Conservation (phyloP, 345 rosid species). For the Ricinus communis region DNA sequence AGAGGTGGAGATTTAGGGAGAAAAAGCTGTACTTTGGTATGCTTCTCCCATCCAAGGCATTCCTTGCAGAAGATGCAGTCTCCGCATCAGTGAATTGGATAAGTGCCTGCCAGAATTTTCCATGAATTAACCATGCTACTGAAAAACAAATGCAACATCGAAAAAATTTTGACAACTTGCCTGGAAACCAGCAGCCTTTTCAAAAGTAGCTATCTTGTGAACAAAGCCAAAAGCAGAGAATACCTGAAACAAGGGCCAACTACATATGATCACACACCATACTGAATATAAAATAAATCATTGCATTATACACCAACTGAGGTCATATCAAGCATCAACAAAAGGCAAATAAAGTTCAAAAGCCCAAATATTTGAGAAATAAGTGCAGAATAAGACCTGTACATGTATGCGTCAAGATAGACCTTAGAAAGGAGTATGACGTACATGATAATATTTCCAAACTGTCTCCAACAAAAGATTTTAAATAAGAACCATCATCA, state of each 20-base stretch:
- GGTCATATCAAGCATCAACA: constrained; percentile 32
- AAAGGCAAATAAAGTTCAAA: constrained; percentile 23
- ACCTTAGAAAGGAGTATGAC: constrained; percentile 73
- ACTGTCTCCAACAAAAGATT: constrained; percentile 71
- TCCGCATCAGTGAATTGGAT: constrained; percentile 90
- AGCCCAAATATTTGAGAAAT: constrained; percentile 45
- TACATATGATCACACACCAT: constrained; percentile 14
- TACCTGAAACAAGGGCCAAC: constrained; percentile 55
- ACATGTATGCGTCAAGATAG: constrained; percentile 66
- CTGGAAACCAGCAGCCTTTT: constrained; percentile 98
- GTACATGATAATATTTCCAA: constrained; percentile 70
- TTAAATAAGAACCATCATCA: constrained; percentile 66
- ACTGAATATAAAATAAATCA: constrained; percentile 8
- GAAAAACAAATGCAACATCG: constrained; percentile 9
- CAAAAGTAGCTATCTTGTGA: constrained; percentile 95
- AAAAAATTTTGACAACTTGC: constrained; percentile 38
- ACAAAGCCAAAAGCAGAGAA: constrained; percentile 99
- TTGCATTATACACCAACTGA: constrained; percentile 5
- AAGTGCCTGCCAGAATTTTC: constrained; percentile 59
- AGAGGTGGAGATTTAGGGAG: background rate
- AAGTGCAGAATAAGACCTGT: constrained; percentile 86
- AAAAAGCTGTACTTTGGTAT: constrained; percentile 62
- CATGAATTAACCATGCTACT: constrained; percentile 17
- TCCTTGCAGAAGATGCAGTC: constrained; percentile 81
- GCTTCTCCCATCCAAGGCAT: constrained; percentile 93